Percentiles rank a stretch among this genome's conserved stretches.
phyloP scores from a whole-genome alignment of 495 filamentous ascomycete genomes.

The Staphylotrichum tortipilum region DNA sequence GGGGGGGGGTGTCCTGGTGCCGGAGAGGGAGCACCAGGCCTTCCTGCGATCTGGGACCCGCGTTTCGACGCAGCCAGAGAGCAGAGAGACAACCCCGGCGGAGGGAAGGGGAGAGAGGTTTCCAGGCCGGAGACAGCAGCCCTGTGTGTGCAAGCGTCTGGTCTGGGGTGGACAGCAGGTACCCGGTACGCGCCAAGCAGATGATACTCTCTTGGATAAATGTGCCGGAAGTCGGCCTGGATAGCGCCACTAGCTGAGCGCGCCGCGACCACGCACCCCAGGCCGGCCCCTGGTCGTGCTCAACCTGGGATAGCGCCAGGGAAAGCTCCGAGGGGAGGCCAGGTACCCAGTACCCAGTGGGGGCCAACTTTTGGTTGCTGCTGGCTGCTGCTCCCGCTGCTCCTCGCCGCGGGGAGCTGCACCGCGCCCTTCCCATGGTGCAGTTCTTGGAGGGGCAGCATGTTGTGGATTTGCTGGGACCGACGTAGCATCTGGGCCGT shows the following conservation, averaged over 20 bases:
- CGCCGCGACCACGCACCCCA: neutral
- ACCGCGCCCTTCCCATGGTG: neutral
- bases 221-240: constrained; percentile 16
- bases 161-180: constrained; percentile 10
- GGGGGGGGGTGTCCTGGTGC: too few species aligned
- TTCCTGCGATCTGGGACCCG: too few species aligned
- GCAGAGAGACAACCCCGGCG: too few species aligned
- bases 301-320: neutral
- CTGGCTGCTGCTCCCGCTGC: too few species aligned
- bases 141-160: neutral
- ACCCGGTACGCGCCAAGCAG: constrained; percentile 21
- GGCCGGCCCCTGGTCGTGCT: neutral
- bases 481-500: constrained; percentile 1
- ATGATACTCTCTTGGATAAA: constrained; percentile 24
- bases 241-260: neutral
- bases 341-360: constrained; percentile 1
- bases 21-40: too few species aligned
- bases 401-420: neutral
- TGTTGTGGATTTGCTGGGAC: neutral
- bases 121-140: neutral
- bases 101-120: neutral
- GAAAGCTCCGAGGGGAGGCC: constrained; percentile 5
- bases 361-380: neutral
- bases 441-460: neutral
- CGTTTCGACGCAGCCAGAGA: too few species aligned